These are phyloP conservation scores for Coemansia sp. DNA, from an alignment of 192 early-diverging fungal genomes.

Conservation along the genomic window DNA sequence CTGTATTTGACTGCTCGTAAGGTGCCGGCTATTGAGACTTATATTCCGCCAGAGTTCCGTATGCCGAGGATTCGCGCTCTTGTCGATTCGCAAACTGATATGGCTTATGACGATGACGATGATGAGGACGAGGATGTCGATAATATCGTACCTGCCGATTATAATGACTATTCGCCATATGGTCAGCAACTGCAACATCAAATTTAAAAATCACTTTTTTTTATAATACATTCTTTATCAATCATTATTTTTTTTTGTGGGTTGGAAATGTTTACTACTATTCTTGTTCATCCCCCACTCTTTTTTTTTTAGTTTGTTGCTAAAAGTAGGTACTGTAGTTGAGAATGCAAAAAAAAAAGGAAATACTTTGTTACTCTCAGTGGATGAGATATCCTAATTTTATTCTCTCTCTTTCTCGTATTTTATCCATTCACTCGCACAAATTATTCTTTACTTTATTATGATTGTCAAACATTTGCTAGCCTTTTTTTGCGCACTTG, in stretches of 20 bases:
- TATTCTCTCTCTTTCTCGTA: neutral
- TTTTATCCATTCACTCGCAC: neutral
- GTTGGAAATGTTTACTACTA: neutral
- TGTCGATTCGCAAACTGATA: constrained; percentile 53
- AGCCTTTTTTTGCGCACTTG: neutral
- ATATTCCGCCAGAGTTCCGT: constrained; percentile 69
- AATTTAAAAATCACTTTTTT: neutral
- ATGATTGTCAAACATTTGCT: neutral
- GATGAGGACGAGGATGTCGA: constrained; percentile 21
- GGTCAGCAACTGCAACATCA: constrained; percentile 10
- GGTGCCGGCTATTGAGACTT: constrained; percentile 72
- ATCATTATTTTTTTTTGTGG: no score
- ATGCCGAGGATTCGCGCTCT: constrained; percentile 51
- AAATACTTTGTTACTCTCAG: no score
- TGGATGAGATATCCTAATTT: neutral
- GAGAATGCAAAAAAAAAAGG: neutral
- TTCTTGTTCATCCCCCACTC: neutral
- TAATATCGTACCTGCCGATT: constrained; percentile 11
- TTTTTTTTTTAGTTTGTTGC: neutral
- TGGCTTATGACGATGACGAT: constrained; percentile 46
- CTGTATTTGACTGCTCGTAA: constrained; percentile 65
- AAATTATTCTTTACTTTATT: no score
- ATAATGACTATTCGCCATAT: constrained; percentile 13
- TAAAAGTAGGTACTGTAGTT: neutral
- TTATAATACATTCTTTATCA: neutral